Percentiles rank a stretch among this genome's conserved stretches.
Conservation (phyloP, 2,329 filamentous ascomycete species). For the Xylaria sp. region DNA sequence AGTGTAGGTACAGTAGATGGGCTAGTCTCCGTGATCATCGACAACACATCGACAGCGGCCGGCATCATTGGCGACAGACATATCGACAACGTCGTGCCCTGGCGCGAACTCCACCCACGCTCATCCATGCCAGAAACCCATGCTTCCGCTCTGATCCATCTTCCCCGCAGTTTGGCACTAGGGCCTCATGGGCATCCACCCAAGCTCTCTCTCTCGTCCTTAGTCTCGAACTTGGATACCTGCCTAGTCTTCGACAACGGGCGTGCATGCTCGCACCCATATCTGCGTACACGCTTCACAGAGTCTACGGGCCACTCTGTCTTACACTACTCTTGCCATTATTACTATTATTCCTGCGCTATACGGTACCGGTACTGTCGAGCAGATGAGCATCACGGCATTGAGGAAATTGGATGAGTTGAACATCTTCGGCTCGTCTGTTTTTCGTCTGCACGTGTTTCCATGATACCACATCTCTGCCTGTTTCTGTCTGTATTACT, state of each 20-base stretch:
- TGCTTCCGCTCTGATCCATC: slow-evolving; percentile 35
- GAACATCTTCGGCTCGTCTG: slow-evolving; percentile 1
- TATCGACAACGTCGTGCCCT: slow-evolving; percentile 7
- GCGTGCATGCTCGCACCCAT: slow-evolving; percentile 12
- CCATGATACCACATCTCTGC: slow-evolving; percentile 15
- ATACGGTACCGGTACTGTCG: not conserved
- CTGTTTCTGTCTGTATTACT: slow-evolving; percentile 22
- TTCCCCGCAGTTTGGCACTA: slow-evolving; percentile 36
- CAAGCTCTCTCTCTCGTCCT: slow-evolving; percentile 14
- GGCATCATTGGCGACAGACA: slow-evolving; percentile 30
- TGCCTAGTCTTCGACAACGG: not conserved
- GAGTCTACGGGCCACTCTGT: not conserved
- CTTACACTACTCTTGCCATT: not conserved
- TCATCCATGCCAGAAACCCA: slow-evolving; percentile 35
- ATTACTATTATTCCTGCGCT: not conserved
- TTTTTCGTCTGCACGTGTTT: slow-evolving; percentile 17
- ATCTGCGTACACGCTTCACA: not conserved
- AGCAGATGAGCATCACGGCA: slow-evolving; percentile 13
- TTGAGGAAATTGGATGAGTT: slow-evolving; percentile 18
- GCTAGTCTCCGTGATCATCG: slow-evolving; percentile 16
- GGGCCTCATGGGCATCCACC: slow-evolving; percentile 30
- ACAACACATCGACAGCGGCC: slow-evolving; percentile 1
- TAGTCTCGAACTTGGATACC: slow-evolving; percentile 1
- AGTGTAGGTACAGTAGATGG: not conserved
- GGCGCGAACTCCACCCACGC: slow-evolving; percentile 24